Conservation (phyloP, 345 rosid species). For the Pistacia vera region DNA sequence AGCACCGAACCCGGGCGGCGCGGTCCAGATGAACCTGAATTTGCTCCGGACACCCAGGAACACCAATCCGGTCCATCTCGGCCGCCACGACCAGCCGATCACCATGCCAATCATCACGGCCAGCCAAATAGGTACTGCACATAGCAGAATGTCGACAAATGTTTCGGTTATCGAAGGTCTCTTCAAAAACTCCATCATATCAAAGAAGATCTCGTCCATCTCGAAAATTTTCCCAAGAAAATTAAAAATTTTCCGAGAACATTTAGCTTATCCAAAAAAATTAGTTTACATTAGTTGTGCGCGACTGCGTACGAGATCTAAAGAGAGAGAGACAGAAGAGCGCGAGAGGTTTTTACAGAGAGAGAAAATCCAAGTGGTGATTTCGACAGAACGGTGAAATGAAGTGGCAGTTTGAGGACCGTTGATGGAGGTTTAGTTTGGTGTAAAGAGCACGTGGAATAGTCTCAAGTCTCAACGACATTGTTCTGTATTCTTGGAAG, state of each 20-base stretch:
- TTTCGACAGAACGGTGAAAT: background rate
- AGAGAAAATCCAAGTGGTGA: background rate
- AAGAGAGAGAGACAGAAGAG: background rate
- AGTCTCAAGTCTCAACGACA: background rate
- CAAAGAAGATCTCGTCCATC: slow-evolving; percentile 73
- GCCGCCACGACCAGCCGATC: slow-evolving; percentile 99
- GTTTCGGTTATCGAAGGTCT: slow-evolving; percentile 76
- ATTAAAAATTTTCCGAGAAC: background rate
- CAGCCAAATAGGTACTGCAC: slow-evolving; percentile 97
- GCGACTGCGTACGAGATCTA: background rate
- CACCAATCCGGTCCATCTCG: slow-evolving; percentile 86
- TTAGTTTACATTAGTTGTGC: background rate
- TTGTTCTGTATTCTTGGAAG: background rate
- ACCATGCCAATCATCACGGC: slow-evolving; percentile 94
- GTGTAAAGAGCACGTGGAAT: background rate
- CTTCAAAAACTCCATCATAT: slow-evolving; percentile 58
- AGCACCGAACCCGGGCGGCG: slow-evolving; percentile 96
- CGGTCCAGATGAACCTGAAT: slow-evolving; percentile 83
- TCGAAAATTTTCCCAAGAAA: slow-evolving; percentile 8
- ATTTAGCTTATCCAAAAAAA: background rate
- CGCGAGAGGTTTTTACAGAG: background rate
- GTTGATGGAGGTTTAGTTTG: slow-evolving; percentile 8
- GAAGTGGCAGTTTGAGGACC: slow-evolving; percentile 36
- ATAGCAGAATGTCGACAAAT: slow-evolving; percentile 86
- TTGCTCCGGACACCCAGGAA: slow-evolving; percentile 77